Base-by-base conservation (phyloP, 2,329 filamentous ascomycete species). In the Uncinocarpus reesii region DNA sequence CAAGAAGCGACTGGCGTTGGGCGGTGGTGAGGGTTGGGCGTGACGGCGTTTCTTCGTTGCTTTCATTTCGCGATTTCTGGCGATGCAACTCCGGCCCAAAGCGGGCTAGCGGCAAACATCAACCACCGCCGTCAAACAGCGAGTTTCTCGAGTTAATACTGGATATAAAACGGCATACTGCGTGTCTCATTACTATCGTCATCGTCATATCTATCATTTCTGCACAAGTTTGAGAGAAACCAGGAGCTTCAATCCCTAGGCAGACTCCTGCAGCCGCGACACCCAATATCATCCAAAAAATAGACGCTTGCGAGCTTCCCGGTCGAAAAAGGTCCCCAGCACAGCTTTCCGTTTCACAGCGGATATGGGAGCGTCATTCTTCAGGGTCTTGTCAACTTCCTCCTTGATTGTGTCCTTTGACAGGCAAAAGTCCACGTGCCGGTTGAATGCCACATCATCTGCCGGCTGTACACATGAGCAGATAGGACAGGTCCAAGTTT, bases 371-470 rank as follows among this genome's bases (percentile, higher is more conserved):
- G 41, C 52, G 34, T 38, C 51, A 54, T 53, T 59, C 49, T 23
- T 60, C 43, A 42, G 60, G 60, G 52, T 73, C 65, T 48, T 74
- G 49, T 86, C 81, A 1, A 92, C 81, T 0, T 80, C 83, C 58
- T 95, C 86, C 38, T 83, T 83, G 57, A 98, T 96, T 0, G 87
- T 86, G 59, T 85, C 80, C 48, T 82, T 76, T 0, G 89, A 95
- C 1, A 98, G 75, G 63, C 92, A 98, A 7, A 84, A 77, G 62
- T 98, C 92, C 44, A 98, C 88, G 60, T 98, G 92, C 49, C 84
- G 79, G 56, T 98, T 98, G 67, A 96, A 94, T 0, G 69, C 70
- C 38, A 74, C 75, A 62, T 95, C 87, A 42, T 90, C 76, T 0
- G 87, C 78, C 0, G 71, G 60, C 59, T 95, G 89, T 0, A 86